Percentiles rank a stretch among this genome's conserved stretches.
Evolutionary conservation across 192 early-diverging fungal genomes (phyloP).

Genomic region (Coemansia sp.): DNA sequence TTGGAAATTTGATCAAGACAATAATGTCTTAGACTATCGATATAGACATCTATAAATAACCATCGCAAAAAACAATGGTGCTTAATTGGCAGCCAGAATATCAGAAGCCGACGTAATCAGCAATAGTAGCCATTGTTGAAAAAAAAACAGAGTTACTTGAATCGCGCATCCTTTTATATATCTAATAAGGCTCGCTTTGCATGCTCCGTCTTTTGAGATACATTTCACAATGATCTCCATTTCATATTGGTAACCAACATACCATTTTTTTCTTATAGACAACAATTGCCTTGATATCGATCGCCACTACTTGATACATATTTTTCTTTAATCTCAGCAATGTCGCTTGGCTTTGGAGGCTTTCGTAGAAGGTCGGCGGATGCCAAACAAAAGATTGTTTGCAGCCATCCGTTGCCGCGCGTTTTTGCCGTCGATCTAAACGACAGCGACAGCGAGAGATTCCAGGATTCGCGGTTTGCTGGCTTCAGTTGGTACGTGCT

Average conservation of each 20-base stretch:
- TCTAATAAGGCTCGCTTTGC: no score
- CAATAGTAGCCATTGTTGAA: no score
- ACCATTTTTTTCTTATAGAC: no score
- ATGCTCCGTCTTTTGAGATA: no score
- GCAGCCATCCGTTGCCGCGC: slow-evolving; percentile 16
- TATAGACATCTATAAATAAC: slow-evolving; percentile 5
- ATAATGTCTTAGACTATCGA: slow-evolving; percentile 2
- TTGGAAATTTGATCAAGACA: not conserved
- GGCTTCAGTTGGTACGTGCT: slow-evolving; percentile 49
- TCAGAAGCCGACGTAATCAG: not conserved
- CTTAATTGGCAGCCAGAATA: slow-evolving; percentile 1
- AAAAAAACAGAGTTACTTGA: no score
- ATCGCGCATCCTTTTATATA: no score
- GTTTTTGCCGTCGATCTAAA: slow-evolving; percentile 49
- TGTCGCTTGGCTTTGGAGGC: slow-evolving; percentile 11
- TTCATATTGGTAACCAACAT: no score
- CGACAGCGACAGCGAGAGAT: slow-evolving; percentile 43
- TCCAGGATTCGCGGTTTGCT: slow-evolving; percentile 47
- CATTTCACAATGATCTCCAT: no score
- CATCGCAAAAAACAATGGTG: slow-evolving; percentile 2
- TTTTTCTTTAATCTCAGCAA: not conserved
- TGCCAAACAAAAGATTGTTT: slow-evolving; percentile 7
- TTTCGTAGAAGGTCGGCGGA: slow-evolving; percentile 4
- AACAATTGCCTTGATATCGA: not conserved
- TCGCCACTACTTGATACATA: not conserved